These are phyloP conservation scores for Pelargonium cotyledonis DNA, from an alignment of 441 rosid genomes.

Conservation along the genomic window DNA sequence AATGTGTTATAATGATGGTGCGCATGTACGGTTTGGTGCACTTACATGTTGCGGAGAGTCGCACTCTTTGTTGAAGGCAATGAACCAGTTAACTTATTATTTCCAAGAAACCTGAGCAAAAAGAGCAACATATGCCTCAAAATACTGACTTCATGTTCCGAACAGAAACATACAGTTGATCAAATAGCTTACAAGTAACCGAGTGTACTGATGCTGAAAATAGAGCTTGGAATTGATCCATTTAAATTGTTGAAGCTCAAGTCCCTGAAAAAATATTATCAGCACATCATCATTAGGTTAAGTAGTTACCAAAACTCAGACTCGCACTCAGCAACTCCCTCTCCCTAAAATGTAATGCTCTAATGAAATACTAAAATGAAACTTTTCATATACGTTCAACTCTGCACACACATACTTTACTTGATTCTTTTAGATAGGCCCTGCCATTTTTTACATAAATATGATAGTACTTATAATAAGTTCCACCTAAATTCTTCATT, in stretches of 20 bases:
- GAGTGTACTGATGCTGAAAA: constrained; percentile 40
- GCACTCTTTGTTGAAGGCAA: constrained; percentile 46
- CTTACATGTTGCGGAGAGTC: constrained; percentile 52
- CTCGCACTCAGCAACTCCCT: too few species aligned
- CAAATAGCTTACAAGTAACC: constrained; percentile 32
- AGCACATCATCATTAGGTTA: neutral
- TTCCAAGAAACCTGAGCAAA: constrained; percentile 54
- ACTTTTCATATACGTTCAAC: too few species aligned
- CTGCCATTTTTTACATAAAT: too few species aligned
- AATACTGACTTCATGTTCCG: neutral
- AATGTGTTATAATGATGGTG: neutral
- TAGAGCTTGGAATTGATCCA: constrained; percentile 43
- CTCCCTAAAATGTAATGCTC: too few species aligned
- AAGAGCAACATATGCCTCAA: constrained; percentile 14
- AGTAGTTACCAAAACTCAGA: neutral
- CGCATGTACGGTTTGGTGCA: neutral
- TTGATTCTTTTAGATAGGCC: too few species aligned
- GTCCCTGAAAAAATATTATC: constrained; percentile 39
- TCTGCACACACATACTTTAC: too few species aligned
- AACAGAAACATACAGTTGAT: neutral
- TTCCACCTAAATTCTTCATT: too few species aligned
- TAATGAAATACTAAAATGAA: too few species aligned
- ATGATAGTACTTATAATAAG: too few species aligned
- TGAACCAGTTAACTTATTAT: constrained; percentile 46
- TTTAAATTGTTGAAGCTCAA: constrained; percentile 58